These are phyloP conservation scores for Dictyostelium capitatum DNA, from an alignment of 78 protist species.

Conservation along the genomic window DNA sequence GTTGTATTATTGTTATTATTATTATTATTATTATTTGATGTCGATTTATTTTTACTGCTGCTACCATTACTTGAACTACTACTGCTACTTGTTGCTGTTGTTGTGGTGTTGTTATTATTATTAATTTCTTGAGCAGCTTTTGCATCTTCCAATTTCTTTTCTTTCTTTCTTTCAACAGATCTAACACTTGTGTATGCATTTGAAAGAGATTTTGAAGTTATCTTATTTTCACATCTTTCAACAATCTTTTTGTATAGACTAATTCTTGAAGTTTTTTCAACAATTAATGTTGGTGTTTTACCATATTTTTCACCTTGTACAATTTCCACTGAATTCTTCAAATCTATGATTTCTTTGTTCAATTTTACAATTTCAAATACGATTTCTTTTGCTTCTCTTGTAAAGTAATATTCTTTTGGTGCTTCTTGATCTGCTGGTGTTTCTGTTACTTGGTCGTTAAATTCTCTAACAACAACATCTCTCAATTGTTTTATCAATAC, in stretches of 20 bases:
- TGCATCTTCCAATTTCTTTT: conserved; percentile 4
- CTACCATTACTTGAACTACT: not conserved
- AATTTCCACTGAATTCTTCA: not conserved
- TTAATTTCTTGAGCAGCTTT: conserved; percentile 9
- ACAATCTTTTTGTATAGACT: conserved; percentile 56
- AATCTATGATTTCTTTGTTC: conserved; percentile 56
- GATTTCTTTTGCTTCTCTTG: not conserved
- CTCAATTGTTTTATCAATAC: not conserved
- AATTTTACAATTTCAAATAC: conserved; percentile 10
- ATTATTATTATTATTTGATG: too few relatives aligned
- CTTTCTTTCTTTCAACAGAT: conserved; percentile 39
- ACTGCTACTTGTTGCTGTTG: not conserved
- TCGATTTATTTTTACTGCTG: not conserved
- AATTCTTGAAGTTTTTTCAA: conserved; percentile 44
- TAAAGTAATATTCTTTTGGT: not conserved
- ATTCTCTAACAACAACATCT: conserved; percentile 5
- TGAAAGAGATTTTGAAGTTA: conserved; percentile 32
- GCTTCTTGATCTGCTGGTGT: not conserved
- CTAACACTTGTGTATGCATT: conserved; percentile 26
- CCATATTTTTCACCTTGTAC: not conserved
- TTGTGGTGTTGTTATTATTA: not conserved
- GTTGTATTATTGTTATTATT: too few relatives aligned
- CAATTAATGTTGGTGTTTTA: not conserved
- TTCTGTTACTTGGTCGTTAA: not conserved
- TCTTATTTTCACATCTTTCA: not conserved